Evolutionary conservation across 1,139 yeast genomes (phyloP).

Genomic region (Taiozyma sp.): DNA sequence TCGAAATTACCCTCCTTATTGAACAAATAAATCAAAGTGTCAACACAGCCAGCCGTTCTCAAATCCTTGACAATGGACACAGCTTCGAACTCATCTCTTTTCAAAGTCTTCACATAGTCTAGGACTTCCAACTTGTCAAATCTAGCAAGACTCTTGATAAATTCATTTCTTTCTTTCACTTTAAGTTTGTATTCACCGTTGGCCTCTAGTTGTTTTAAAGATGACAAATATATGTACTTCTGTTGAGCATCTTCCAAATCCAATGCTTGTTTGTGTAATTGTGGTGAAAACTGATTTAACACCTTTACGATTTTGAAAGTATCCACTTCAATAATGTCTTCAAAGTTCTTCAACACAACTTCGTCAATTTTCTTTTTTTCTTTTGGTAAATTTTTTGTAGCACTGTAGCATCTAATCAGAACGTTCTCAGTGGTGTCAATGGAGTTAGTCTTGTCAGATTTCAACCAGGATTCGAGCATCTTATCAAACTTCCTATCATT

Average conservation of each 20-base stretch:
- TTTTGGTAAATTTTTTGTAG: slow-evolving; percentile 25
- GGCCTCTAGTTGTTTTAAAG: slow-evolving; percentile 16
- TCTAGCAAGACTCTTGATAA: slow-evolving; percentile 30
- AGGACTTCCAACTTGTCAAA: slow-evolving; percentile 23
- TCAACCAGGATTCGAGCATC: slow-evolving; percentile 38
- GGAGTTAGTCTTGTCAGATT: slow-evolving; percentile 16
- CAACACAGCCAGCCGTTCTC: slow-evolving; percentile 27
- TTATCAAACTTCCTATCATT: slow-evolving; percentile 48
- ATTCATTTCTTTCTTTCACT: slow-evolving; percentile 22
- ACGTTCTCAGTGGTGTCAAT: slow-evolving; percentile 26
- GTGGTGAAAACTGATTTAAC: slow-evolving; percentile 34
- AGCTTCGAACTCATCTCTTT: slow-evolving; percentile 15
- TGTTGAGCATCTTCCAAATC: slow-evolving; percentile 25
- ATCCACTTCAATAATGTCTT: slow-evolving; percentile 29
- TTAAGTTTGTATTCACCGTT: slow-evolving; percentile 13
- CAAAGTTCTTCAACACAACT: slow-evolving; percentile 36
- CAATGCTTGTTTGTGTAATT: slow-evolving; percentile 34
- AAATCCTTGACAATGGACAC: slow-evolving; percentile 26
- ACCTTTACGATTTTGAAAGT: slow-evolving; percentile 33
- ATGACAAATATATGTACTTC: slow-evolving; percentile 19
- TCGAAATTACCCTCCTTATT: slow-evolving; percentile 23
- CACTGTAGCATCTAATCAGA: slow-evolving; percentile 36
- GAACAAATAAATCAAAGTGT: slow-evolving; percentile 31
- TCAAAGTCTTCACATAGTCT: slow-evolving; percentile 20
- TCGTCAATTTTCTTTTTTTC: slow-evolving; percentile 33